These are phyloP conservation scores for Gossypium rotundifolium DNA, from an alignment of 345 rosid genomes.

Conservation along the genomic window DNA sequence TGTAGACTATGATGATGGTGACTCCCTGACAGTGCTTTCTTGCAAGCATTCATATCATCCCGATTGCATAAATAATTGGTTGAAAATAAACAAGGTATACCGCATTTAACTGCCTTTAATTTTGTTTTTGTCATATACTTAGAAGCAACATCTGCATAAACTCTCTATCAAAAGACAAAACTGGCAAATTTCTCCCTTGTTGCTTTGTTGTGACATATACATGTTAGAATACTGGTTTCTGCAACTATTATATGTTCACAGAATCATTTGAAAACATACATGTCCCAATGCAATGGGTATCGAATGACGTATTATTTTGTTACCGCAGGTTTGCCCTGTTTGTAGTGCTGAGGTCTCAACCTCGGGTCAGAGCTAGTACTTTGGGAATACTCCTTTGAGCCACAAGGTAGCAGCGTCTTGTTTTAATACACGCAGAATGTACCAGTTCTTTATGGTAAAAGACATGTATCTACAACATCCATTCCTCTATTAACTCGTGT, in stretches of 20 bases:
- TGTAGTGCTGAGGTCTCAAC: slow-evolving; percentile 75
- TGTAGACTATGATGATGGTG: slow-evolving; percentile 85
- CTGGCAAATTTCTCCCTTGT: background rate
- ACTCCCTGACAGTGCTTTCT: slow-evolving; percentile 72
- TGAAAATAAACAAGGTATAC: slow-evolving; percentile 83
- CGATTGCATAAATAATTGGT: slow-evolving; percentile 92
- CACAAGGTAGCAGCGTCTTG: background rate
- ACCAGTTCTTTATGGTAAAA: background rate
- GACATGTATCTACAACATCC: background rate
- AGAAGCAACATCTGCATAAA: background rate
- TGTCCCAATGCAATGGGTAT: background rate
- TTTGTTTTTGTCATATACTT: background rate
- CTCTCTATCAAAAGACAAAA: background rate
- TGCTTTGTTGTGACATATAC: background rate
- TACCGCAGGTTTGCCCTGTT: slow-evolving; percentile 79
- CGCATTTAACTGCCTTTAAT: background rate
- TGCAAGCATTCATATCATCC: slow-evolving; percentile 94
- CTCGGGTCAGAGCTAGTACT: slow-evolving; percentile 46
- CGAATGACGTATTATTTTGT: background rate
- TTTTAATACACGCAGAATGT: slow-evolving; percentile 8
- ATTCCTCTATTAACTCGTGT: slow-evolving; percentile 7
- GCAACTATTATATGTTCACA: background rate
- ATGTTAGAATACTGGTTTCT: background rate
- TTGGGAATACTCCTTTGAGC: background rate
- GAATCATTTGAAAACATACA: background rate